Evolutionary conservation across 1,139 yeast genomes (phyloP).

Genomic region (Candida mesenterica): DNA sequence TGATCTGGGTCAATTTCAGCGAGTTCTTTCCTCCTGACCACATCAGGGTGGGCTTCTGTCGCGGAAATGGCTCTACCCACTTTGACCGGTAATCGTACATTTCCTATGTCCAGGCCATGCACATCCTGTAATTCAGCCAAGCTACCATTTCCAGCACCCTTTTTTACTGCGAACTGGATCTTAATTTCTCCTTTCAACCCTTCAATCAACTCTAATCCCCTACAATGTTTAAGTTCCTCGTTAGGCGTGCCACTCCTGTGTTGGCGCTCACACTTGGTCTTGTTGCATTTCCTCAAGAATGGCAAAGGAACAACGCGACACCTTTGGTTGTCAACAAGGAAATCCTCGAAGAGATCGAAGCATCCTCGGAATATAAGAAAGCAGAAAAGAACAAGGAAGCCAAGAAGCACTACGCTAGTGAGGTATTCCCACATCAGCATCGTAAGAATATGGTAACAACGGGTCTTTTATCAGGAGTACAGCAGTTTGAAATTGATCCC

Average conservation of each 20-base stretch:
- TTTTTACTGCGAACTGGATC: no score
- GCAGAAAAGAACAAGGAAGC: conserved; percentile 23
- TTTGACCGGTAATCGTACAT: no score
- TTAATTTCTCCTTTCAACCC: no score
- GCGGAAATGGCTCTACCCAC: no score
- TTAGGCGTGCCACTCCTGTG: conserved; percentile 30
- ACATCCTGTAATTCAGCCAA: no score
- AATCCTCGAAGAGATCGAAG: conserved; percentile 24
- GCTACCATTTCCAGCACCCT: no score
- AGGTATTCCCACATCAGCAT: conserved; percentile 60
- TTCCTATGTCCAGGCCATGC: no score
- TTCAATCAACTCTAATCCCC: neutral
- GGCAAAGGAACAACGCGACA: conserved; percentile 27
- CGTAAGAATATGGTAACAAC: conserved; percentile 61
- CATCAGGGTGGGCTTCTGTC: no score
- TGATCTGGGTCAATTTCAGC: no score
- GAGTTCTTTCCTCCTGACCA: no score
- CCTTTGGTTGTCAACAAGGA: conserved; percentile 5
- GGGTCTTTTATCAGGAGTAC: conserved; percentile 63
- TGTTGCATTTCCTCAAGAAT: conserved; percentile 41
- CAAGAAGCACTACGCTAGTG: conserved; percentile 31
- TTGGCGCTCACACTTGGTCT: conserved; percentile 49
- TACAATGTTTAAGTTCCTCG: conserved; percentile 18
- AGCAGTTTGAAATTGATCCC: conserved; percentile 67
- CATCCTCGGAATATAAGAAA: conserved; percentile 30